Conservation (phyloP, 202 grass and related monocot species). For the Carex sylvatica region DNA sequence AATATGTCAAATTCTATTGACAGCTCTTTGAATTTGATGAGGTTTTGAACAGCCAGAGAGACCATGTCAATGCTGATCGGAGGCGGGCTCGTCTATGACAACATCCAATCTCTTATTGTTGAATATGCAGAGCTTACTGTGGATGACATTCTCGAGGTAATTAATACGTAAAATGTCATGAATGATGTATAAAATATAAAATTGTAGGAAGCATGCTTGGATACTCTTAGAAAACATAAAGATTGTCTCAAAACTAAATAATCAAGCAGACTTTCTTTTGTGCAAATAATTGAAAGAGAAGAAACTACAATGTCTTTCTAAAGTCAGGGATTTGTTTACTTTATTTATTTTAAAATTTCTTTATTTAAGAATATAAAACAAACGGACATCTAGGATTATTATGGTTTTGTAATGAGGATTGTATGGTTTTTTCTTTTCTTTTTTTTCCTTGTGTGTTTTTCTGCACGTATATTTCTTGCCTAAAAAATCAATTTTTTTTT, state of each 20-base stretch:
- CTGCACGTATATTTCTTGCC: not conserved
- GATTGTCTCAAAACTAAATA: not conserved
- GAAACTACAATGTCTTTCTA: not conserved
- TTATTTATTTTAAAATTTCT: slow-evolving; percentile 1
- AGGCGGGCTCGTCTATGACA: slow-evolving; percentile 77
- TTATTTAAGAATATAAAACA: not conserved
- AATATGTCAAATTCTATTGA: too few species aligned
- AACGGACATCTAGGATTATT: not conserved
- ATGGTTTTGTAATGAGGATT: not conserved
- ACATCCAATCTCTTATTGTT: slow-evolving; percentile 71
- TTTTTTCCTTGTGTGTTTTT: not conserved
- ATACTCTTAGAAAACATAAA: not conserved
- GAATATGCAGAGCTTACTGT: slow-evolving; percentile 98
- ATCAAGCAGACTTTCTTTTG: not conserved
- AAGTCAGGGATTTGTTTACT: not conserved
- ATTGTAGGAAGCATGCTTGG: not conserved
- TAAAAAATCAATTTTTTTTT: not conserved
- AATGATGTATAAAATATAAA: not conserved
- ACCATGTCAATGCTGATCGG: slow-evolving; percentile 89
- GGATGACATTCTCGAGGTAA: slow-evolving; percentile 92
- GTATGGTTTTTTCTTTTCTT: not conserved
- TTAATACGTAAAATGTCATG: slow-evolving; percentile 11
- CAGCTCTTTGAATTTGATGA: slow-evolving; percentile 94
- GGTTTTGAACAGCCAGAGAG: slow-evolving; percentile 95
- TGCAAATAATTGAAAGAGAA: not conserved